A percentile compares a stretch with the other conserved stretches of the same genome.
Evolutionary conservation across 441 rosid species (phyloP).

Genomic region (Arabidopsis lyrata): DNA sequence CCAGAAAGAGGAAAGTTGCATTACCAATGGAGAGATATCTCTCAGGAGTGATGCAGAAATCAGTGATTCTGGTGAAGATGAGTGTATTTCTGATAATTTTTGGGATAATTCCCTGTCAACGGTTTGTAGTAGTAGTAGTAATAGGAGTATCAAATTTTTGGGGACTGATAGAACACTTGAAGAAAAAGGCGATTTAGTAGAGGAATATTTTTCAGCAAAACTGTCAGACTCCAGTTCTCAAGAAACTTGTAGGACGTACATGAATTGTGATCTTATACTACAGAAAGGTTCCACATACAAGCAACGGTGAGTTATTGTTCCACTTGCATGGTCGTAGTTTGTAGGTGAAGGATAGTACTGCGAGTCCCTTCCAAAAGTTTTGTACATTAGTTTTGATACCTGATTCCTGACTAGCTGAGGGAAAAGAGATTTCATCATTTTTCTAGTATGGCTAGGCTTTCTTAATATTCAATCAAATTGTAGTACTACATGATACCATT

Average conservation of each 20-base stretch:
- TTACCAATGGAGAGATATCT: conserved; percentile 42
- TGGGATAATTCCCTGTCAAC: conserved; percentile 11
- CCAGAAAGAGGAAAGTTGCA: conserved; percentile 50
- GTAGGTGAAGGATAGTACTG: conserved; percentile 2
- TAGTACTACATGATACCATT: background rate
- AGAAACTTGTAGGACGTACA: conserved; percentile 67
- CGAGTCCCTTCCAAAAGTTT: background rate
- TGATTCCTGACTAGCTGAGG: conserved; percentile 5
- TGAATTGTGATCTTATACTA: conserved; percentile 69
- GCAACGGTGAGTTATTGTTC: conserved; percentile 62
- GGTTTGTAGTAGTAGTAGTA: conserved; percentile 19
- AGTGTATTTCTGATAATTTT: conserved; percentile 11
- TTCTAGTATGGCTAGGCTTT: conserved; percentile 17
- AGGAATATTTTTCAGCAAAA: conserved; percentile 62
- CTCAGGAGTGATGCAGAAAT: conserved; percentile 29
- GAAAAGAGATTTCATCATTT: background rate
- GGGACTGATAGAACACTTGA: conserved; percentile 44
- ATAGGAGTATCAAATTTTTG: conserved; percentile 39
- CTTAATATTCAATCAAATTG: background rate
- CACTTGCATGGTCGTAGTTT: conserved; percentile 25
- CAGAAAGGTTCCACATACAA: conserved; percentile 65
- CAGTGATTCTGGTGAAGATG: conserved; percentile 8
- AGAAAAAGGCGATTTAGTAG: conserved; percentile 57
- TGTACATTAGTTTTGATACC: conserved; percentile 1
- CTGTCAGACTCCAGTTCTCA: conserved; percentile 62